Percentiles rank a stretch among this genome's conserved stretches.
phyloP scores from a whole-genome alignment of 345 rosid genomes.

The Cardiospermum halicacabum region DNA sequence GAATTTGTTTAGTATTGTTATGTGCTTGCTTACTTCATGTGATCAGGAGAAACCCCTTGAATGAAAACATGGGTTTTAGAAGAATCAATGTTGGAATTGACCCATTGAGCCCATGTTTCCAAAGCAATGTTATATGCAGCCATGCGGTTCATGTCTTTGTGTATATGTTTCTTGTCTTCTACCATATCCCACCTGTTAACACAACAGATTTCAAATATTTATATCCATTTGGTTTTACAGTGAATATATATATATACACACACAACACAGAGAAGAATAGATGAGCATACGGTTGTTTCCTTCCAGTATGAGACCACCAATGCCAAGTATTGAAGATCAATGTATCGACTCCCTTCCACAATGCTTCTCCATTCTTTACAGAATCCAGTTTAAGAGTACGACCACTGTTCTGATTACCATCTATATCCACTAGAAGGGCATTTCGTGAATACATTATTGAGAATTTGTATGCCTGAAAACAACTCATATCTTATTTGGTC shows the following conservation, averaged over 20 bases:
- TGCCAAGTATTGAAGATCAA: constrained; percentile 81
- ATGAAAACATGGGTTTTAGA: constrained; percentile 34
- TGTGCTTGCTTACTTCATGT: constrained; percentile 23
- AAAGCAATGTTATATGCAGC: constrained; percentile 37
- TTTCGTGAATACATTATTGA: constrained; percentile 53
- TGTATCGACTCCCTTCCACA: constrained; percentile 51
- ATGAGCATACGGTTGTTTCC: constrained; percentile 63
- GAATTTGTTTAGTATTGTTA: too few relatives aligned
- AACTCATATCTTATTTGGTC: neutral
- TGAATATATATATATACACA: too few relatives aligned
- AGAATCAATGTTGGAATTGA: constrained; percentile 21
- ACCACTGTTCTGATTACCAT: constrained; percentile 21
- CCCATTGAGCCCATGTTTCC: constrained; percentile 43
- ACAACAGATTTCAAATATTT: neutral
- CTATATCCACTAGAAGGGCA: constrained; percentile 64
- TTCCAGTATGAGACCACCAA: constrained; percentile 79
- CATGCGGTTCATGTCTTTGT: constrained; percentile 32
- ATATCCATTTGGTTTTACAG: too few relatives aligned
- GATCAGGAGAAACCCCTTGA: constrained; percentile 41
- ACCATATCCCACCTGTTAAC: constrained; percentile 33
- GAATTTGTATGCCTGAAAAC: constrained; percentile 21
- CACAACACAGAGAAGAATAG: neutral
- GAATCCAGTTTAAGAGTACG: constrained; percentile 54
- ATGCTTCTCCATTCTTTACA: constrained; percentile 32
- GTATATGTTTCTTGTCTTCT: constrained; percentile 11